These are phyloP conservation scores for Fusarium heterosporum DNA, from an alignment of 2,329 filamentous ascomycete genomes.

Conservation along the genomic window DNA sequence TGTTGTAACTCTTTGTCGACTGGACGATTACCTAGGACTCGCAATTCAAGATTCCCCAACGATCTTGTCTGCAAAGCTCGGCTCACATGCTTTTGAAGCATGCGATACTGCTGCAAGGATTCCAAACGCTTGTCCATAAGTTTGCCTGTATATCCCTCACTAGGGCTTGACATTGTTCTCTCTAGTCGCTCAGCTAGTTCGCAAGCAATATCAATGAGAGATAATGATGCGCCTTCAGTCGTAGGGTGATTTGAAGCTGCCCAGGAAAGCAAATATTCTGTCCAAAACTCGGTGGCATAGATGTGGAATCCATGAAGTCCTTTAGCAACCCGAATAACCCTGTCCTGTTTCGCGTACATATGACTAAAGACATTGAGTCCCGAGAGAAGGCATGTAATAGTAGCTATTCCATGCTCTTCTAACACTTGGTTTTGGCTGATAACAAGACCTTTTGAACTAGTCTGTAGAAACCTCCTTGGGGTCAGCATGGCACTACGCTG, in stretches of 20 bases:
- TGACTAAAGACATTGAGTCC: not conserved
- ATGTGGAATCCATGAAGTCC: conserved; percentile 26
- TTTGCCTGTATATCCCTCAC: accelerated
- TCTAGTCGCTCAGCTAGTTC: conserved; percentile 3
- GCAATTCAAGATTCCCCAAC: not conserved
- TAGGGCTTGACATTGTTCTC: accelerated
- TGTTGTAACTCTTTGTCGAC: not conserved
- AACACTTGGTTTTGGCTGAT: not conserved
- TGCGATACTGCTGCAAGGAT: not conserved
- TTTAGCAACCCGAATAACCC: not conserved
- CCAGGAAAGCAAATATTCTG: conserved; percentile 17
- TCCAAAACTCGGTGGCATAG: conserved; percentile 33
- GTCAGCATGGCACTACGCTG: not conserved
- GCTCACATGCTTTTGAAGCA: not conserved
- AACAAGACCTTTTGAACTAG: not conserved
- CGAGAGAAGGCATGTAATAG: conserved; percentile 21
- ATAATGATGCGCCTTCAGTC: not conserved
- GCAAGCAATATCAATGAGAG: not conserved
- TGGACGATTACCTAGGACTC: not conserved
- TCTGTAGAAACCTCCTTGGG: conserved; percentile 14
- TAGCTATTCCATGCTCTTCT: conserved; percentile 9
- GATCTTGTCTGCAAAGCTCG: conserved; percentile 14
- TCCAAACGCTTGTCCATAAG: not conserved
- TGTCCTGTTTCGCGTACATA: not conserved
- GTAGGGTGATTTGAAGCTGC: not conserved